Percentiles rank a stretch among this genome's conserved stretches.
Conservation (phyloP, 1,139 yeast genomes). For the Zhuliangozyma blackwelliae region DNA sequence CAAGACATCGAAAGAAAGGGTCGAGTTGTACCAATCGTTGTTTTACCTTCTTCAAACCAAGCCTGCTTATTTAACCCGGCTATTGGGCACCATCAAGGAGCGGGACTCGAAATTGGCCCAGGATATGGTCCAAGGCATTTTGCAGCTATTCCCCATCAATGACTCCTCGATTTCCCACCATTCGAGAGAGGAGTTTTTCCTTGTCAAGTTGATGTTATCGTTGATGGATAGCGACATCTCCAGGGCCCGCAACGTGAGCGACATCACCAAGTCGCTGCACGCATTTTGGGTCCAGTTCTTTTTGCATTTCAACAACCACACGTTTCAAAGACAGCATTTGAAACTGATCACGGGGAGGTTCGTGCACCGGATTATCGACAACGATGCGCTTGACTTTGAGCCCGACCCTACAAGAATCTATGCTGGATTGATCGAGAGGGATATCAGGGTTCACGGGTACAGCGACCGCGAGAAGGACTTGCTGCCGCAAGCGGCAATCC, state of each 20-base stretch:
- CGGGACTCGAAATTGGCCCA: slow-evolving; percentile 19
- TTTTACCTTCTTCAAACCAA: slow-evolving; percentile 84
- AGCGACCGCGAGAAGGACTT: slow-evolving; percentile 28
- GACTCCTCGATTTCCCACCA: slow-evolving; percentile 27
- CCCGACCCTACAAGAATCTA: slow-evolving; percentile 75
- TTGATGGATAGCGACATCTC: slow-evolving; percentile 47
- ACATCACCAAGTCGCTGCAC: slow-evolving; percentile 29
- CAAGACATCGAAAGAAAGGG: slow-evolving; percentile 36
- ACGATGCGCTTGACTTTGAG: slow-evolving; percentile 64
- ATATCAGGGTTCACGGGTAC: slow-evolving; percentile 41
- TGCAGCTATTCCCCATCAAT: slow-evolving; percentile 44
- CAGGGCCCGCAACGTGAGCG: slow-evolving; percentile 23
- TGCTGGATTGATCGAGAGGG: slow-evolving; percentile 41
- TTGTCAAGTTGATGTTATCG: slow-evolving; percentile 55
- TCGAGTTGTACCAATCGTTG: slow-evolving; percentile 69
- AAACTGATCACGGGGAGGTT: slow-evolving; percentile 52
- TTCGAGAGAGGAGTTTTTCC: slow-evolving; percentile 71
- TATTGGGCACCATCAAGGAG: slow-evolving; percentile 29
- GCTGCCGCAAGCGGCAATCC: slow-evolving; percentile 69
- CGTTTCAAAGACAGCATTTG: slow-evolving; percentile 56
- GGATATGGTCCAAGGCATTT: slow-evolving; percentile 44
- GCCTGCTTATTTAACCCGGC: slow-evolving; percentile 64
- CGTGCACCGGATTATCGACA: slow-evolving; percentile 44
- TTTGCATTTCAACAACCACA: slow-evolving; percentile 51
- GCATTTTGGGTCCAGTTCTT: slow-evolving; percentile 51